Evolutionary conservation across 495 filamentous ascomycete genomes (phyloP).

Genomic region (Aspergillus wentii): DNA sequence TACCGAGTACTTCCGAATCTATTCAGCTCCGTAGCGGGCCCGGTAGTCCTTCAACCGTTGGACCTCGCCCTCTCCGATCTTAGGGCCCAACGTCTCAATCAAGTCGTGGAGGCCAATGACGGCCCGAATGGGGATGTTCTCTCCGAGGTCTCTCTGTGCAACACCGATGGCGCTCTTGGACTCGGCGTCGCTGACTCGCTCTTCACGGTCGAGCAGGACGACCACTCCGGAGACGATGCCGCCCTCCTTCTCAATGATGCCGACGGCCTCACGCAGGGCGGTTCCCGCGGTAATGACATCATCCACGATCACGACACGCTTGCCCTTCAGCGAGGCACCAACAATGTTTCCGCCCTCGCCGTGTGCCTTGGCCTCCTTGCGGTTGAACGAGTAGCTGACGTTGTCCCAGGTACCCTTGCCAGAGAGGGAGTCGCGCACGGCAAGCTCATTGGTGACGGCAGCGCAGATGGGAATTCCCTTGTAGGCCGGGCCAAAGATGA

Average conservation of each 20-base stretch:
- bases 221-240: constrained; percentile 80
- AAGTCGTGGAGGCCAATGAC: constrained; percentile 68
- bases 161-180: constrained; percentile 70
- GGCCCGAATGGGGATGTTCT: constrained; percentile 40
- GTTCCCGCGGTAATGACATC: constrained; percentile 96
- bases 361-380: constrained; percentile 92
- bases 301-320: constrained; percentile 84
- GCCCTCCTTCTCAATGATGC: constrained; percentile 74
- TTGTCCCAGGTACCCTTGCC: constrained; percentile 34
- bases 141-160: constrained; percentile 61
- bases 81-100: constrained; percentile 54
- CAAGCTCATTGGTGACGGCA: constrained; percentile 64
- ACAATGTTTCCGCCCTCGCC: constrained; percentile 92
- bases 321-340: constrained; percentile 75
- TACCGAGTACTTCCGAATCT: constrained; percentile 7
- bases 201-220: constrained; percentile 81
- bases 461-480: constrained; percentile 90
- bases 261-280: constrained; percentile 85
- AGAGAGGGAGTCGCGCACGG: constrained; percentile 49
- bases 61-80: constrained; percentile 56
- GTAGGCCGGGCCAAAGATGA: constrained; percentile 75
- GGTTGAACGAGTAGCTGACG: constrained; percentile 81
- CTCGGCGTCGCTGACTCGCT: constrained; percentile 61
- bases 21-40: constrained; percentile 54
- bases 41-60: constrained; percentile 74